phyloP scores from a whole-genome alignment of 1,139 yeast genomes.

The Saccharomyces hybrid region DNA sequence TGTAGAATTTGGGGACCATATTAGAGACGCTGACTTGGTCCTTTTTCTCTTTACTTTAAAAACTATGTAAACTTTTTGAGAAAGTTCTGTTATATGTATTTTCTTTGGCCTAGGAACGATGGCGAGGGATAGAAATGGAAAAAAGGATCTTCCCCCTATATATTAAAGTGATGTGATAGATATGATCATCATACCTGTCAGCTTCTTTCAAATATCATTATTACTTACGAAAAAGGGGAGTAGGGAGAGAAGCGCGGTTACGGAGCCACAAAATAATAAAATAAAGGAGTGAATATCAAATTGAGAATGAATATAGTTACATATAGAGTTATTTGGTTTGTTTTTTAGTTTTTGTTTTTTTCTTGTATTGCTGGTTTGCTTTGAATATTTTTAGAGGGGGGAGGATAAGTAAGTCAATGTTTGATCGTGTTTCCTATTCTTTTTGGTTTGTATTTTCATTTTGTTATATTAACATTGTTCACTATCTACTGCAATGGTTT shows the following conservation, averaged over 20 bases:
- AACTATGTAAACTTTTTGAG: background rate
- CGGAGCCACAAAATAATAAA: background rate
- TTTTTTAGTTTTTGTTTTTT: background rate
- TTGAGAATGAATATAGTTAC: background rate
- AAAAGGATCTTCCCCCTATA: background rate
- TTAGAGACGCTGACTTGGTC: background rate
- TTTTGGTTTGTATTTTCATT: background rate
- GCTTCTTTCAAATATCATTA: background rate
- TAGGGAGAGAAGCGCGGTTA: background rate
- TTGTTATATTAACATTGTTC: background rate
- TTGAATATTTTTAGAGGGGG: background rate
- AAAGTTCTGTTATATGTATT: background rate
- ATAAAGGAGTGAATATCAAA: background rate
- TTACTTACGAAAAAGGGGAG: background rate
- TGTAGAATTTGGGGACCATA: slow-evolving; percentile 20
- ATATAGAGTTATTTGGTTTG: background rate
- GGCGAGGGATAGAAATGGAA: background rate
- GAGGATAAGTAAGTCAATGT: background rate
- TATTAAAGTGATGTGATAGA: background rate
- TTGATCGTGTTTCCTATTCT: background rate
- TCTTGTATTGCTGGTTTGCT: background rate
- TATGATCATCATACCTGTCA: background rate
- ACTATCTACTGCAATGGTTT: slow-evolving; percentile 8
- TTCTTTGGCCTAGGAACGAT: background rate
- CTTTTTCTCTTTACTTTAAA: background rate